Evolutionary conservation across 192 early-diverging fungal species (phyloP).

Genomic region (Umbelopsis sp.): DNA sequence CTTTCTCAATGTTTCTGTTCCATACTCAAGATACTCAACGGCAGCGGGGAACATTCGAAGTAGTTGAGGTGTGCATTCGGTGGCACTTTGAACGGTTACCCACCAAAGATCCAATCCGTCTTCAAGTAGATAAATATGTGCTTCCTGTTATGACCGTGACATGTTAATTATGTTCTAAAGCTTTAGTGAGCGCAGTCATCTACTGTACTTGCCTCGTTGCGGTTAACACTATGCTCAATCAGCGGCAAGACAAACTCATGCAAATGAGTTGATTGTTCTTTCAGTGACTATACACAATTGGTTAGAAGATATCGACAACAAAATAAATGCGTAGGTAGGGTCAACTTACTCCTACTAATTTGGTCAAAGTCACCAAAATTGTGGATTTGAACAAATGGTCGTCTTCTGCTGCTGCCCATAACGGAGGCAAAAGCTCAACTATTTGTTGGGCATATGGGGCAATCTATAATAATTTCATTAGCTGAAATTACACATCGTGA

Average conservation of each 20-base stretch:
- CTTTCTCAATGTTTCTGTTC: conserved; percentile 74
- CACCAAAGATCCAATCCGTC: conserved; percentile 93
- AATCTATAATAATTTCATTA: conserved; percentile 48
- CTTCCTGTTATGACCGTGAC: conserved; percentile 39
- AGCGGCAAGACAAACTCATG: conserved; percentile 78
- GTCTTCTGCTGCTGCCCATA: conserved; percentile 77
- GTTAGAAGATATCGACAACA: not conserved
- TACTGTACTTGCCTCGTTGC: conserved; percentile 45
- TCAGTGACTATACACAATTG: conserved; percentile 55
- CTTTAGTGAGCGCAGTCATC: no score
- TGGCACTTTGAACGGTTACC: conserved; percentile 72
- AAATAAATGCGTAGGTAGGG: not conserved
- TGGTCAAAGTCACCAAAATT: conserved; percentile 76
- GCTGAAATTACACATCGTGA: not conserved
- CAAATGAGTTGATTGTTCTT: conserved; percentile 68
- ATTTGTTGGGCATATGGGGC: conserved; percentile 73
- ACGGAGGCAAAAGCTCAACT: conserved; percentile 71
- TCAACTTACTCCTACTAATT: conserved; percentile 64
- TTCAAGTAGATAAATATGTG: conserved; percentile 84
- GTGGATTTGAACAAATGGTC: conserved; percentile 83
- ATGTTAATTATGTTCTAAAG: not conserved
- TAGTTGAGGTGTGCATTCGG: conserved; percentile 54
- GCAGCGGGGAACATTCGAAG: conserved; percentile 63
- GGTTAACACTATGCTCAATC: conserved; percentile 73
- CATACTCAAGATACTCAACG: conserved; percentile 68